Conservation (phyloP, 345 rosid species). For the Brassica napus region Da-Ae NC_063450.1:23771501-23772000, state of each 20-base stretch:
- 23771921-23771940: conserved; percentile 25
- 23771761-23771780: conserved; percentile 74
- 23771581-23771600: too few relatives aligned
- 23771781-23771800: conserved; percentile 61
- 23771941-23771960: conserved; percentile 14
- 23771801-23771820: conserved; percentile 46
- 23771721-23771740: conserved; percentile 63
- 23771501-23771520: conserved; percentile 94
- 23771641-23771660: too few relatives aligned
- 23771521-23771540: conserved; percentile 53
- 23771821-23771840: neutral
- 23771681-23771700: conserved; percentile 59
- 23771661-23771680: conserved; percentile 30
- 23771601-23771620: neutral
- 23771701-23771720: conserved; percentile 86
- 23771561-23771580: neutral
- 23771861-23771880: conserved; percentile 20
- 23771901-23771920: conserved; percentile 7
- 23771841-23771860: neutral
- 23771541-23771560: conserved; percentile 14
- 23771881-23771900: conserved; percentile 27
- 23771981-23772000: conserved; percentile 10
- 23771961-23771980: neutral
- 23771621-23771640: neutral
- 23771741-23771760: conserved; percentile 68